phyloP scores from a whole-genome alignment of 768 basidiomycete genomes.

The Coprinellus aureogranulatus region DNA sequence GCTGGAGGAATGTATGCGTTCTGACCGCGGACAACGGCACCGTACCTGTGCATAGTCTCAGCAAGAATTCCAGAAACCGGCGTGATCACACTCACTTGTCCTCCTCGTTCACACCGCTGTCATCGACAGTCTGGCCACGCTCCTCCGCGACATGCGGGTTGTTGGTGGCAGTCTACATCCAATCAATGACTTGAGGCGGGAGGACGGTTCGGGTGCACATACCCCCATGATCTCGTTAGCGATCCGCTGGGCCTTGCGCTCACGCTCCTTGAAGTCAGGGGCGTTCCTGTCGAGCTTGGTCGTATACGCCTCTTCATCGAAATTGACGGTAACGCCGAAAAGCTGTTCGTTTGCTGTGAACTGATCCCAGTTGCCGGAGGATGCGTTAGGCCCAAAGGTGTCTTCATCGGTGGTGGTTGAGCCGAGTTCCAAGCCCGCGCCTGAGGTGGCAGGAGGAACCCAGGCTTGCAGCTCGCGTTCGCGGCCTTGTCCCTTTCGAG shows the following conservation, averaged over 20 bases:
- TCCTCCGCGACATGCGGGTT: conserved; percentile 93
- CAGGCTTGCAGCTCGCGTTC: conserved; percentile 84
- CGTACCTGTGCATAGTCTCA: conserved; percentile 57
- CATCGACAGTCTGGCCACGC: conserved; percentile 61
- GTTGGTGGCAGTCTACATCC: conserved; percentile 50
- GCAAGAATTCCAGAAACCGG: too few relatives aligned
- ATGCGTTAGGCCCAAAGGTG: conserved; percentile 56
- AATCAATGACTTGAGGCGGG: conserved; percentile 5
- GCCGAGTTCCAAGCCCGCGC: conserved; percentile 29
- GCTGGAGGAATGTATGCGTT: conserved; percentile 95
- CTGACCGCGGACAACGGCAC: conserved; percentile 83
- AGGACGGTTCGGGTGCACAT: conserved; percentile 28
- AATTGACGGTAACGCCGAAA: conserved; percentile 89
- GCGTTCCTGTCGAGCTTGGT: conserved; percentile 85
- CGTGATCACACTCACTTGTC: conserved; percentile 94
- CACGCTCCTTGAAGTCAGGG: conserved; percentile 84
- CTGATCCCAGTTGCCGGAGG: conserved; percentile 73
- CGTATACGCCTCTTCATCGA: conserved; percentile 93
- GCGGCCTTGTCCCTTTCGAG: conserved; percentile 48
- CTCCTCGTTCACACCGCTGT: conserved; percentile 84
- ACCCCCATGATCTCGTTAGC: conserved; percentile 91
- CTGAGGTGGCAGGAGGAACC: conserved; percentile 37
- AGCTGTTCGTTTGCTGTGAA: conserved; percentile 90
- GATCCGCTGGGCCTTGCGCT: conserved; percentile 81
- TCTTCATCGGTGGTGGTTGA: conserved; percentile 50